These are phyloP conservation scores for Durio zibethinus DNA, from an alignment of 345 rosid genomes.

Conservation along the genomic window DNA sequence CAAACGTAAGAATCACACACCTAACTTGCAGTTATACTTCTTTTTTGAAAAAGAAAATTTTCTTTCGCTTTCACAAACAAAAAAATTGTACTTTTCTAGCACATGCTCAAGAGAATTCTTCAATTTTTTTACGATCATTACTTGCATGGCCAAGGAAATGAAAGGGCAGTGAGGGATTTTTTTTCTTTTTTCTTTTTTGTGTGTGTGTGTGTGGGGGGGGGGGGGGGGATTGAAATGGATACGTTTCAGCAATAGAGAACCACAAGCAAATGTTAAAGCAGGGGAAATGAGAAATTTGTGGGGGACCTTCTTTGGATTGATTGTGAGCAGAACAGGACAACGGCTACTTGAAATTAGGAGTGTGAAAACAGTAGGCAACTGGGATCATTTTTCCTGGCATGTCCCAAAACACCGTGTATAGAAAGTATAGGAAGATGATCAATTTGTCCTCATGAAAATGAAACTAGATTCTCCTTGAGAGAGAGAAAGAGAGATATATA, in stretches of 20 bases:
- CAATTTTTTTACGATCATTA: background rate
- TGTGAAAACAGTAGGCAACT: background rate
- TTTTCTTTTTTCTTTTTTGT: background rate
- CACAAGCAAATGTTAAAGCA: slow-evolving; percentile 21
- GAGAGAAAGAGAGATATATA: background rate
- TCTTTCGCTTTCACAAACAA: too few species aligned
- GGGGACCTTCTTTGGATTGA: slow-evolving; percentile 16
- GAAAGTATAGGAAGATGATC: background rate
- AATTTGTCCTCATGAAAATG: background rate
- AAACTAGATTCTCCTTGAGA: background rate
- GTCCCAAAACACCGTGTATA: too few species aligned
- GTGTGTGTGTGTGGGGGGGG: too few species aligned
- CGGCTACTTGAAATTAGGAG: slow-evolving; percentile 1
- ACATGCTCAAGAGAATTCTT: too few species aligned
- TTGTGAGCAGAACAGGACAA: slow-evolving; percentile 17
- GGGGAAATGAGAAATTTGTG: background rate
- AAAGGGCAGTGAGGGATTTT: background rate
- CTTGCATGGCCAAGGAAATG: background rate
- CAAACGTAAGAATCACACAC: background rate
- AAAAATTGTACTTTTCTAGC: background rate
- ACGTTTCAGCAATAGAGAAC: slow-evolving; percentile 32
- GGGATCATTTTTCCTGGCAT: background rate
- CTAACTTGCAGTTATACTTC: too few species aligned
- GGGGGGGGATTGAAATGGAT: slow-evolving; percentile 9
- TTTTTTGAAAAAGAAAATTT: too few species aligned